Evolutionary conservation across 176 grass and related monocot genomes (phyloP), one percentile per base, ranked within the genome.

Genomic region (Oryza brachyantha): DNA sequence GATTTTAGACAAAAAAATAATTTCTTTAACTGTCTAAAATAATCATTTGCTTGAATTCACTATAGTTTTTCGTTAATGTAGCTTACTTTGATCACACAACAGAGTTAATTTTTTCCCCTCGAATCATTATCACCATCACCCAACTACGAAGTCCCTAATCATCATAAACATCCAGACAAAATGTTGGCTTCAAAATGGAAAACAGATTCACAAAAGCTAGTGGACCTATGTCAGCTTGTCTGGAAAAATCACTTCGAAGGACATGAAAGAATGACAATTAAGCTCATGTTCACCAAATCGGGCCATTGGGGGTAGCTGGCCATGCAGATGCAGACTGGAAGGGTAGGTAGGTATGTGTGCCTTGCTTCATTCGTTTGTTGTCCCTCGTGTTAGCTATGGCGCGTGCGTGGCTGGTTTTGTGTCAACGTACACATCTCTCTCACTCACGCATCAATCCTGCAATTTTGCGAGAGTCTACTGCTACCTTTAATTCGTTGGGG

Each of bases 381-480:
- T 50, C 83, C 13, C 31, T 40, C 7, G 74, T n/a, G n/a, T n/a
- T n/a, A n/a, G n/a, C n/a, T n/a, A n/a, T n/a, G n/a, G n/a, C 28
- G 31, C 11, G 6, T 67, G 7, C 26, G 50, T 52, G 86, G 80
- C 75, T 84, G 62, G 24, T 21, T 38, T 61, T 62, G 48, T 16
- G 38, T 19, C 80, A 10, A 36, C n/a, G n/a, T n/a, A 32, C 48
- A 10, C 38, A 26, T 88, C 80, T 37, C 19, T 74, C 68, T 57
- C 52, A 57, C 68, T 57, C 52, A 57, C n/a, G 52, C 8, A 21
- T 57, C 52, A 57, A 57, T 4, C 7, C 10, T n/a, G 11, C 35
- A 36, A 36, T 36, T 36, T 36, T 32, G 35, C 29, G 54, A 10
- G 13, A 78, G 40, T 82, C 48, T 19, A 57, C n/a, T 57, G 34